Percentiles rank a stretch among this genome's conserved stretches.
These are phyloP conservation scores for Calonectria henricotiae DNA, from an alignment of 2,329 filamentous ascomycete species.

Conservation along the genomic window DNA sequence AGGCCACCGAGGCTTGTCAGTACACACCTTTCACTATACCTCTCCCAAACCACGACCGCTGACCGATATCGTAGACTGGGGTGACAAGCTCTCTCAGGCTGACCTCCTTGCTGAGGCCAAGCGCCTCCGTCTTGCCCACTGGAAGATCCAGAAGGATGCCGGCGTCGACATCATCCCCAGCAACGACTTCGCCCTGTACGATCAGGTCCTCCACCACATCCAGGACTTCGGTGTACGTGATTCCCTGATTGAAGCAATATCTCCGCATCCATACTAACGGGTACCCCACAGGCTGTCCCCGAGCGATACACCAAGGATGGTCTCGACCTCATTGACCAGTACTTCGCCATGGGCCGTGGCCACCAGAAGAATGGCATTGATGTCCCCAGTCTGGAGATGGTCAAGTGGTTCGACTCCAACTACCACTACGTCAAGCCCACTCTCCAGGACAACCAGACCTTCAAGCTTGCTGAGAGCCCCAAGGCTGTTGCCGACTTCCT, in stretches of 20 bases:
- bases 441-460: conserved; percentile 95
- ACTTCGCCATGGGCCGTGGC: conserved; percentile 99
- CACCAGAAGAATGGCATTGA: conserved; percentile 96
- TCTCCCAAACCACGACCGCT: conserved; percentile 57
- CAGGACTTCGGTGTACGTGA: conserved; percentile 92
- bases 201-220: conserved; percentile 98
- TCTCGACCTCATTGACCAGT: conserved; percentile 92
- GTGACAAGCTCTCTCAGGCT: conserved; percentile 91
- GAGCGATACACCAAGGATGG: conserved; percentile 94
- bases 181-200: conserved; percentile 99
- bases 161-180: conserved; percentile 98
- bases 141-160: conserved; percentile 99
- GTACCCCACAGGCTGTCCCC: conserved; percentile 80
- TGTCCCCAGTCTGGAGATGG: conserved; percentile 97
- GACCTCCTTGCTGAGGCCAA: conserved; percentile 96
- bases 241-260: neutral
- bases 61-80: conserved; percentile 75
- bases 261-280: conserved; percentile 37
- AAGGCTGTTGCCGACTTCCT: conserved; percentile 96
- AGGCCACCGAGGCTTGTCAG: conserved; percentile 95
- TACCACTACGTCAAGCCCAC: conserved; percentile 99
- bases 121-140: conserved; percentile 96
- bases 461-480: conserved; percentile 88
- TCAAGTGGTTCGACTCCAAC: conserved; percentile 99
- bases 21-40: conserved; percentile 44